phyloP scores from a whole-genome alignment of 148 eudicot genomes.

The Beta vulgaris region DNA sequence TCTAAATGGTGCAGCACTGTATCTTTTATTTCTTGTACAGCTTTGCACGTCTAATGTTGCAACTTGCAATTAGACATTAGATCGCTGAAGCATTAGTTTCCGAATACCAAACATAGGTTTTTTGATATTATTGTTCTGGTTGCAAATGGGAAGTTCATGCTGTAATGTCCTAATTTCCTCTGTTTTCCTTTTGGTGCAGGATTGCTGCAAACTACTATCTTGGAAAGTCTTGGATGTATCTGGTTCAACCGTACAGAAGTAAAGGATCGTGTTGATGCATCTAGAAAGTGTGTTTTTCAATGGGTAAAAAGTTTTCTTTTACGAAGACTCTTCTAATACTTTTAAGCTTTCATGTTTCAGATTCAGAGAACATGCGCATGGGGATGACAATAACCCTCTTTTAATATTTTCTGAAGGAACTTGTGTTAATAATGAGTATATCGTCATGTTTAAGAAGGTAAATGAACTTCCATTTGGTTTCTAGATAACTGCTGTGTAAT shows the following conservation, averaged over 20 bases:
- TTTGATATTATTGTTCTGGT: neutral
- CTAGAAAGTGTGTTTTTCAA: conserved; percentile 65
- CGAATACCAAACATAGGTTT: neutral
- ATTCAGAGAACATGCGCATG: conserved; percentile 90
- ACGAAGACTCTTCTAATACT: neutral
- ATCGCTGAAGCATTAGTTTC: neutral
- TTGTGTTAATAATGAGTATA: conserved; percentile 92
- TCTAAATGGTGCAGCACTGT: neutral
- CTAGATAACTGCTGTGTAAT: neutral
- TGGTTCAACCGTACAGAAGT: conserved; percentile 97
- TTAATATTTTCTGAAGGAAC: conserved; percentile 99
- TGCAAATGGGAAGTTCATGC: neutral
- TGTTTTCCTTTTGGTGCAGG: conserved; percentile 44
- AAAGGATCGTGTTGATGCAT: conserved; percentile 86
- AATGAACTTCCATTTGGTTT: conserved; percentile 5
- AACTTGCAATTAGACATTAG: neutral
- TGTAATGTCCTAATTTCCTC: neutral
- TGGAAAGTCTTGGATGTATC: conserved; percentile 96
- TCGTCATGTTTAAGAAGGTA: conserved; percentile 98
- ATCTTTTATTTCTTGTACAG: neutral
- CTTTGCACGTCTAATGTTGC: no score
- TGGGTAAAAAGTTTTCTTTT: conserved; percentile 15
- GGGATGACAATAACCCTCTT: conserved; percentile 91
- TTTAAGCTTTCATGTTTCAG: conserved; percentile 41
- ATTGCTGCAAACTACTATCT: conserved; percentile 87